A percentile compares a stretch with the other conserved stretches of the same genome.
Conservation (phyloP, 371 early-diverging fungal species). For the Conidiobolus incongruus region DNA sequence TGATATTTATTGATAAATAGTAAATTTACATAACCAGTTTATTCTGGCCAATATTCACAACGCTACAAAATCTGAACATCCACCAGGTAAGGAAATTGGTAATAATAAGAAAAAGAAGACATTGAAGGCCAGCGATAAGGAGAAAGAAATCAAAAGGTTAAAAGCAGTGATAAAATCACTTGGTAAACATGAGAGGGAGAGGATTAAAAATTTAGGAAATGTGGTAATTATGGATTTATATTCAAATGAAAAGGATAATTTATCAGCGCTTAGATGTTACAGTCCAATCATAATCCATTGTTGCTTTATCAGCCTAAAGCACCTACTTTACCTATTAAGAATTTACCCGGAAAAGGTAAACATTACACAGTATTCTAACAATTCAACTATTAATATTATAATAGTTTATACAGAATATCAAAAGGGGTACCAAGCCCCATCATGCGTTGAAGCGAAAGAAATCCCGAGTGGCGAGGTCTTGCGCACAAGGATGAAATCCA, state of each 20-base stretch:
- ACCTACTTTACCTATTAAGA: neutral
- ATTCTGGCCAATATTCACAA: slow-evolving; percentile 58
- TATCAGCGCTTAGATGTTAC: slow-evolving; percentile 4
- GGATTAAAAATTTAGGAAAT: slow-evolving; percentile 16
- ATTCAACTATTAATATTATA: neutral
- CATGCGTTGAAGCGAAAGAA: slow-evolving; percentile 44
- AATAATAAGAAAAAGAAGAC: slow-evolving; percentile 39
- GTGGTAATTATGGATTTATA: slow-evolving; percentile 18
- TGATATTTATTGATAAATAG: neutral
- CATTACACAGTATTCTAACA: neutral
- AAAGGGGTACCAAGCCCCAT: slow-evolving; percentile 37
- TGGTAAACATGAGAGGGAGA: slow-evolving; percentile 26
- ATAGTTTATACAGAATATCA: slow-evolving; percentile 23
- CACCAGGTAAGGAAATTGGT: slow-evolving; percentile 31
- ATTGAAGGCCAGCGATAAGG: neutral
- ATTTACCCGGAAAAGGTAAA: neutral
- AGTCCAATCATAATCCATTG: neutral
- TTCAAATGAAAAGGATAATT: slow-evolving; percentile 7
- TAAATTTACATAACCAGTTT: slow-evolving; percentile 36
- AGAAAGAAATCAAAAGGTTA: neutral
- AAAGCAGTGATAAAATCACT: neutral
- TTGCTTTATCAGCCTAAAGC: slow-evolving; percentile 16
- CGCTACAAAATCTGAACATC: slow-evolving; percentile 40
- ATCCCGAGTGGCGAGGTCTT: slow-evolving; percentile 39
- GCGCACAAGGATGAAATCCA: slow-evolving; percentile 41